Evolutionary conservation across 2,329 filamentous ascomycete genomes (phyloP).

Genomic region (Achaetomium macrosporum): DNA sequence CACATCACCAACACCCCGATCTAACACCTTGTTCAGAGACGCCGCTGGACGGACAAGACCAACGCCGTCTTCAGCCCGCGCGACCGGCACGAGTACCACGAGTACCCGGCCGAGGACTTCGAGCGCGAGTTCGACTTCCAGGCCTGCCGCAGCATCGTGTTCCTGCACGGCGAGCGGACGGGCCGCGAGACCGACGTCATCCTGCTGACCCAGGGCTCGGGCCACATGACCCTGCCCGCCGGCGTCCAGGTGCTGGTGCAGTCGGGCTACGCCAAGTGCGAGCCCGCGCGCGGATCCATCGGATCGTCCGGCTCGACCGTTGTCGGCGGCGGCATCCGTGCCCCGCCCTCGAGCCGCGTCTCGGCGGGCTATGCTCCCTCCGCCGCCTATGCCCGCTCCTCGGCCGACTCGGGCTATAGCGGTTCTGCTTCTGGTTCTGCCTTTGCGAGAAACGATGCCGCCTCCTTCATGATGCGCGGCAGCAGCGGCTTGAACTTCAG

Average conservation of each 20-base stretch:
- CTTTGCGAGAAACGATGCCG: not conserved
- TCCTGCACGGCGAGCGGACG: slow-evolving; percentile 11
- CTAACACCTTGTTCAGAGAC: slow-evolving; percentile 13
- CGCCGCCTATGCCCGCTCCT: slow-evolving; percentile 14
- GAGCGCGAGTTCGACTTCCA: slow-evolving; percentile 21
- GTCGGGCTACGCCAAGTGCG: slow-evolving; percentile 13
- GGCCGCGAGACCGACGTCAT: slow-evolving; percentile 12
- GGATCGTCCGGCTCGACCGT: slow-evolving; percentile 1
- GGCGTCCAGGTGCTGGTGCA: slow-evolving; percentile 17
- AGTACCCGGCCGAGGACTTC: slow-evolving; percentile 10
- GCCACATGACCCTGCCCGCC: slow-evolving; percentile 21
- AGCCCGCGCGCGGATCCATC: not conserved
- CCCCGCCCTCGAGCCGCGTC: slow-evolving; percentile 17
- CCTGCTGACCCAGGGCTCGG: slow-evolving; percentile 12
- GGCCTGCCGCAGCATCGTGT: slow-evolving; percentile 18
- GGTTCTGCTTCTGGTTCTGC: not conserved
- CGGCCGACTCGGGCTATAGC: slow-evolving; percentile 15
- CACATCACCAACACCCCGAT: not conserved
- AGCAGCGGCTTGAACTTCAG: too few species aligned
- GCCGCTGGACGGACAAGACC: slow-evolving; percentile 18
- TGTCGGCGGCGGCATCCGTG: slow-evolving; percentile 13
- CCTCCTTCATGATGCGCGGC: not conserved
- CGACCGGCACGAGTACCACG: slow-evolving; percentile 4
- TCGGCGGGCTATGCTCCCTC: not conserved
- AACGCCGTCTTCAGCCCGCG: slow-evolving; percentile 7